A percentile compares a stretch with the other conserved stretches of the same genome.
Conservation (phyloP, 2,329 filamentous ascomycete genomes). For the Hymenoscyphus fructigenus region DNA sequence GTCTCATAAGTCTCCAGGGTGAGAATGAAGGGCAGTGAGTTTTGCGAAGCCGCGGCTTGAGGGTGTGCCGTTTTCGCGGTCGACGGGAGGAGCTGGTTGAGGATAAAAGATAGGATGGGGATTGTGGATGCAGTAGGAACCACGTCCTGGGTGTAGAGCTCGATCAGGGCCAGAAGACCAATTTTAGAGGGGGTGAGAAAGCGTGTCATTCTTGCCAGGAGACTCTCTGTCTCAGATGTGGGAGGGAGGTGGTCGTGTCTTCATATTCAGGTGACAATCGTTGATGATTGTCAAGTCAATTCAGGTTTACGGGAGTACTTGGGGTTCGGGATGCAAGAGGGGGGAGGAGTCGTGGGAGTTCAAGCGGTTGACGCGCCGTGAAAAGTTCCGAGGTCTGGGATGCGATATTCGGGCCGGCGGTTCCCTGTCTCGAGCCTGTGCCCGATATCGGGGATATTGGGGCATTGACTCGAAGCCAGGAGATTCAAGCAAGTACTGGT, state of each 20-base stretch:
- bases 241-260: neutral
- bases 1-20: constrained; percentile 59
- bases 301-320: no score
- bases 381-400: no score
- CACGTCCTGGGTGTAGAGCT: constrained; percentile 73
- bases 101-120: constrained; percentile 75
- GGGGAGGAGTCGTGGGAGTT: no score
- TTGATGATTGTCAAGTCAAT: neutral
- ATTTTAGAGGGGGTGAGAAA: constrained; percentile 90
- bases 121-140: constrained; percentile 71
- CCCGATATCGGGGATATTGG: no score
- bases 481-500: no score
- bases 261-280: neutral
- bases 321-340: no score
- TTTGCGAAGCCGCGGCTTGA: constrained; percentile 11
- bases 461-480: no score
- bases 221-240: neutral
- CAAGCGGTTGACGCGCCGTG: no score
- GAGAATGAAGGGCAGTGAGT: constrained; percentile 44
- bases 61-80: constrained; percentile 33
- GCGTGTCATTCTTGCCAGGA: constrained; percentile 60
- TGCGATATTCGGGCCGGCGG: no score
- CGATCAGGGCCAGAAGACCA: constrained; percentile 74
- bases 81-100: constrained; percentile 63
- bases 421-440: no score